Percentiles rank a stretch among this genome's conserved stretches.
These are phyloP conservation scores for Phytophthora crassamura DNA, from an alignment of 352 stramenopile species.

Conservation along the genomic window DNA sequence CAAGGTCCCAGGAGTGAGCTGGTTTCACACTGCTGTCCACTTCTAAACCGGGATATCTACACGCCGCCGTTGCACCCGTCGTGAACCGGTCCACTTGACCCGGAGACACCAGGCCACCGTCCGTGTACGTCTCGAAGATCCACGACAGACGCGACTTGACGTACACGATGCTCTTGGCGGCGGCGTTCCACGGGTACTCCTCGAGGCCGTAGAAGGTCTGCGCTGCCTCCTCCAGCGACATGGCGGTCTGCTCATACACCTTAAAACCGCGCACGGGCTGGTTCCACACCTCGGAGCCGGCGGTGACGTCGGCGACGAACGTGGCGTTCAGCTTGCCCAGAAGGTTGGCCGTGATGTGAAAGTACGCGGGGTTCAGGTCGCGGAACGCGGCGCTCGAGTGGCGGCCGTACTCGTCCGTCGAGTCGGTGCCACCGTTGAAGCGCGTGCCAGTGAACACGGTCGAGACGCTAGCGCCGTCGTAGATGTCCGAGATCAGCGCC, in stretches of 20 bases:
- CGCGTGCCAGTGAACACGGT: slow-evolving; percentile 50
- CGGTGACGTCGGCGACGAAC: slow-evolving; percentile 53
- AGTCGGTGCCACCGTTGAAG: slow-evolving; percentile 38
- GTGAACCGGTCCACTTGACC: slow-evolving; percentile 34
- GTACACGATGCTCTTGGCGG: slow-evolving; percentile 50
- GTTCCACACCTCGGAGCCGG: slow-evolving; percentile 55
- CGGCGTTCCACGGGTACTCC: slow-evolving; percentile 56
- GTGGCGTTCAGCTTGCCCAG: slow-evolving; percentile 45
- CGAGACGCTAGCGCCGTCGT: slow-evolving; percentile 46
- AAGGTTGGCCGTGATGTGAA: slow-evolving; percentile 55
- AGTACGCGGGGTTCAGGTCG: slow-evolving; percentile 53
- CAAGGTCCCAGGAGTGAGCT: no score
- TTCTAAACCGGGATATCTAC: no score
- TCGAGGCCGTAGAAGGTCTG: slow-evolving; percentile 43
- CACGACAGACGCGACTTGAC: slow-evolving; percentile 50
- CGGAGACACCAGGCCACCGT: slow-evolving; percentile 37
- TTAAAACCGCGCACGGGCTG: slow-evolving; percentile 56
- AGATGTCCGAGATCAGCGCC: slow-evolving; percentile 47
- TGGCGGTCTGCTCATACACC: slow-evolving; percentile 36
- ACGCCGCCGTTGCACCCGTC: no score
- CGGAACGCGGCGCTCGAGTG: slow-evolving; percentile 42
- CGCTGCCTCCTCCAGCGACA: slow-evolving; percentile 41
- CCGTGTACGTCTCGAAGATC: slow-evolving; percentile 47
- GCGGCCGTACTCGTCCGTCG: slow-evolving; percentile 48
- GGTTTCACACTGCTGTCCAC: no score